Evolutionary conservation across 208 protist genomes (phyloP), one percentile per base, ranked within the genome.

Genomic region (Acanthamoeba triangularis): DNA sequence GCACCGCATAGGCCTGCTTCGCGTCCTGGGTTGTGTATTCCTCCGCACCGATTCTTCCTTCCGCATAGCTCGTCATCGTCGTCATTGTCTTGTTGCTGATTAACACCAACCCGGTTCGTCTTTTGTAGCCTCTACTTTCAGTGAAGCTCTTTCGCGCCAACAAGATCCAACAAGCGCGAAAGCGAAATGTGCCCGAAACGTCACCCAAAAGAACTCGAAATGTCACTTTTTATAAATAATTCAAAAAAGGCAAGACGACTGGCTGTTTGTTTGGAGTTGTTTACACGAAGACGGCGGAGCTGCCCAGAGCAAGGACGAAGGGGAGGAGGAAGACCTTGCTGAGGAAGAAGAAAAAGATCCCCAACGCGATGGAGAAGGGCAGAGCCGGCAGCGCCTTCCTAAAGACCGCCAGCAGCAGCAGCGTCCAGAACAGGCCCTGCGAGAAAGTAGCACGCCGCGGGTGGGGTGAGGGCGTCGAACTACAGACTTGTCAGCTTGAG

Each of bases 321-420:
- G 97, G 97, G 8, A n/a, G 41, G 30, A 97, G 20, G 67, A 98
- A 95, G 25, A 95, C 67, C 16, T 54, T 54, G n/a, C 96, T 97
- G 35, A 95, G 7, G 96, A 98, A 98, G 95, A 96, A 98, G 82
- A 98, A 97, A 54, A 96, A 3, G 37, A 98, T 97, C 37, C 98
- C 98, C 52, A 98, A 80, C 20, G 78, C 85, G 80, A 98, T 98
- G 20, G 96, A 98, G 16, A 98, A 97, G 30, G 98, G 98, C 52
- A 98, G 95, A 20, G 98, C 98, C 5, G 98, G 98, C 67, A 98
- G 95, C 11, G 98, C 97, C 61, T 96, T 95, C 37, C 96, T 96
- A 59, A 96, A 96, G 49, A 98, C 74, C 13, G 96, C 96, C 16
- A 98, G 97, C 33, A 98, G 95, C 0, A 98, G 25, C 10, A 98